phyloP scores from a whole-genome alignment of 2,329 filamentous ascomycete genomes.

The Penicillium sp. region DNA sequence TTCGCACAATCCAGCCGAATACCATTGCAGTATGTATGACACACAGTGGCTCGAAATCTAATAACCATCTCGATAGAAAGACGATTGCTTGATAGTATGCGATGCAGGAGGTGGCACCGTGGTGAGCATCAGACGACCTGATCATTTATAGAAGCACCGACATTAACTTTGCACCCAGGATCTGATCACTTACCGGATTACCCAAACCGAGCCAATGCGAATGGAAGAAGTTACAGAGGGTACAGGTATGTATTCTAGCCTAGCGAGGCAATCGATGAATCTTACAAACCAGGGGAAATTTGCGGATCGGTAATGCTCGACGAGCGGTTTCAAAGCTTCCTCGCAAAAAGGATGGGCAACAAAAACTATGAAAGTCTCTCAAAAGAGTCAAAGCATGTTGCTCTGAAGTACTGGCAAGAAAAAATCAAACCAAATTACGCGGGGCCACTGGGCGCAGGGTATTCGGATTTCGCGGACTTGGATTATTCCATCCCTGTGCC shows the following conservation, averaged over 20 bases:
- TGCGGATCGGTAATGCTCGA: slow-evolving; percentile 32
- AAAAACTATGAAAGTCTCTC: slow-evolving; percentile 24
- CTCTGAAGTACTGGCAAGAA: slow-evolving; percentile 29
- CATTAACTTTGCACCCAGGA: slow-evolving; percentile 24
- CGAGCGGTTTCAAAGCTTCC: slow-evolving; percentile 22
- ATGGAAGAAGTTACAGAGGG: slow-evolving; percentile 27
- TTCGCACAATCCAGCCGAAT: slow-evolving; percentile 25
- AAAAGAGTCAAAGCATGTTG: slow-evolving; percentile 21
- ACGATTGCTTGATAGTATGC: slow-evolving; percentile 33
- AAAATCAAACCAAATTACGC: slow-evolving; percentile 24
- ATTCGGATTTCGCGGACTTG: slow-evolving; percentile 19
- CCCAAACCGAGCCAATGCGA: slow-evolving; percentile 18
- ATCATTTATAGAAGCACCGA: neutral
- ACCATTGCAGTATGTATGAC: slow-evolving; percentile 16
- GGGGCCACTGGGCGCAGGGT: slow-evolving; percentile 16
- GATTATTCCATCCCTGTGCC: slow-evolving; percentile 23
- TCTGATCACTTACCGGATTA: slow-evolving; percentile 30
- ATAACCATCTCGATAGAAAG: slow-evolving; percentile 11
- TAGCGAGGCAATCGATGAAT: neutral
- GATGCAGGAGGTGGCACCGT: slow-evolving; percentile 39
- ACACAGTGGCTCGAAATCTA: neutral
- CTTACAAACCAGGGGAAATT: slow-evolving; percentile 19
- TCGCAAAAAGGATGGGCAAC: slow-evolving; percentile 24
- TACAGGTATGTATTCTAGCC: slow-evolving; percentile 14
- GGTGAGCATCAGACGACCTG: slow-evolving; percentile 9